Evolutionary conservation across 1,284 basidiomycete genomes (phyloP).

Genomic region (Cutaneotrichosporon cyanovorans): DNA sequence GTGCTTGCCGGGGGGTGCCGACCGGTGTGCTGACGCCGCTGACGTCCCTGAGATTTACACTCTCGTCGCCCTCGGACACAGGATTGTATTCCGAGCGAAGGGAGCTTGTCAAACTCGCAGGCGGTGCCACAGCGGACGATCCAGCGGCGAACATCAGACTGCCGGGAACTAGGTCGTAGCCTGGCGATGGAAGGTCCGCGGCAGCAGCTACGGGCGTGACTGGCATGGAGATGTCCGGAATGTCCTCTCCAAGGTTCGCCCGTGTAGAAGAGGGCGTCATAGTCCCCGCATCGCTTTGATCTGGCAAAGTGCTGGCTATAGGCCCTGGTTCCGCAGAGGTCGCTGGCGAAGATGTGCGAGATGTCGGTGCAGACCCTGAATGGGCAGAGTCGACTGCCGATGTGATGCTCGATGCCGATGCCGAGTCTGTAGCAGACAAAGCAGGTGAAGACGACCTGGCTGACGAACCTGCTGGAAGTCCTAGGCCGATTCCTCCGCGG

Average conservation of each 20-base stretch:
- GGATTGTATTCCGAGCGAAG: constrained; percentile 32
- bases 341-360: constrained; percentile 25
- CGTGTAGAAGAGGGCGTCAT: constrained; percentile 40
- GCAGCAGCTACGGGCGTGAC: constrained; percentile 29
- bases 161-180: constrained; percentile 30
- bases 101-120: constrained; percentile 25
- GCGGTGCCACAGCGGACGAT: constrained; percentile 8
- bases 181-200: constrained; percentile 24
- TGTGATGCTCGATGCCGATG: constrained; percentile 16
- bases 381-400: constrained; percentile 9
- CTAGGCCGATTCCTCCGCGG: neutral
- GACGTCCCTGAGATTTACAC: constrained; percentile 35
- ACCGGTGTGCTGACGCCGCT: constrained; percentile 38
- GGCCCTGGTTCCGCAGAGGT: constrained; percentile 23
- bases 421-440: constrained; percentile 29
- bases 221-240: constrained; percentile 29
- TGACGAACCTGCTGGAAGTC: neutral
- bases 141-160: constrained; percentile 32
- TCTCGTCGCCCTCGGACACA: constrained; percentile 21
- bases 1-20: constrained; percentile 35
- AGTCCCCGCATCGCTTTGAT: constrained; percentile 19
- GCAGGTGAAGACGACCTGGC: constrained; percentile 4
- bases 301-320: constrained; percentile 28
- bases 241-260: constrained; percentile 37
- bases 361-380: constrained; percentile 27